phyloP scores from a whole-genome alignment of 129 eudicot species.

The Arctium minus region DNA sequence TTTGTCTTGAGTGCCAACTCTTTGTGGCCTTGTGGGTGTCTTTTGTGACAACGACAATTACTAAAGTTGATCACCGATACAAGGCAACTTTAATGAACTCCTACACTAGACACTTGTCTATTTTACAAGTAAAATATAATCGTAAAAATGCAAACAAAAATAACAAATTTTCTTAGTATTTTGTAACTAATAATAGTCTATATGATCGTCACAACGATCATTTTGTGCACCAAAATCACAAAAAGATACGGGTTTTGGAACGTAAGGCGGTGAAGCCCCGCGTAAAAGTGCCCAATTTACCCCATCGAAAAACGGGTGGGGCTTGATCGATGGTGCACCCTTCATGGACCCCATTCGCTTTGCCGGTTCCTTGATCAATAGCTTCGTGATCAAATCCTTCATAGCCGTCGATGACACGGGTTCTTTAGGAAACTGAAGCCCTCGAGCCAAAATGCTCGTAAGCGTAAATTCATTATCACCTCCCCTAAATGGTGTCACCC shows the following conservation, averaged over 20 bases:
- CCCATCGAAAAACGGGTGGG: conserved; percentile 58
- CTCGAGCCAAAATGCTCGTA: conserved; percentile 69
- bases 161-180: background rate
- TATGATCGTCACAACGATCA: conserved; percentile 33
- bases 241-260: conserved; percentile 37
- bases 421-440: conserved; percentile 66
- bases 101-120: background rate
- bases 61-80: background rate
- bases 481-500: conserved; percentile 76
- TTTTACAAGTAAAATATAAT: background rate
- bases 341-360: conserved; percentile 66
- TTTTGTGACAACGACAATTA: background rate
- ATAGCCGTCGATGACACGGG: conserved; percentile 41
- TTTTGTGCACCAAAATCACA: conserved; percentile 33
- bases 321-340: conserved; percentile 71
- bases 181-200: conserved; percentile 47
- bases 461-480: conserved; percentile 65
- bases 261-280: conserved; percentile 55
- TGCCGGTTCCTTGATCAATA: conserved; percentile 54
- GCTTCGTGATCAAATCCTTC: conserved; percentile 55
- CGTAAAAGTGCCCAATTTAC: conserved; percentile 79
- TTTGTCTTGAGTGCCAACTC: background rate
- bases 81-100: background rate
- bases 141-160: background rate
- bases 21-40: background rate